Evolutionary conservation across 805 yeast genomes (phyloP).

Genomic region (Candida pini): DNA sequence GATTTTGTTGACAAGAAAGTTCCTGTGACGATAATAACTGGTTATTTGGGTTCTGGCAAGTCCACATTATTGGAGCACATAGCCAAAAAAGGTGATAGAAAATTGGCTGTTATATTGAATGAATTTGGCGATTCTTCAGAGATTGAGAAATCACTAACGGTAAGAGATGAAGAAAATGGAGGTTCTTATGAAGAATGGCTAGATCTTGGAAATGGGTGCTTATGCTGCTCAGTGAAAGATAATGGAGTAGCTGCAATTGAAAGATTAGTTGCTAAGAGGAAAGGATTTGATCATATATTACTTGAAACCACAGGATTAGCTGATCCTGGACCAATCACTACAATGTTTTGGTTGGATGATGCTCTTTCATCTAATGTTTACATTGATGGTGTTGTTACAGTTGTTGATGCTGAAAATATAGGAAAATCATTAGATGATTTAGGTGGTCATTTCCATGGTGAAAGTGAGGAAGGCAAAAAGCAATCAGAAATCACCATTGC

Average conservation of each 20-base stretch:
- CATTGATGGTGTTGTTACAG: slow-evolving; percentile 89
- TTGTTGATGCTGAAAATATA: slow-evolving; percentile 71
- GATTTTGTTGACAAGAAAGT: slow-evolving; percentile 40
- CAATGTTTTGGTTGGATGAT: slow-evolving; percentile 96
- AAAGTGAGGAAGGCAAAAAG: slow-evolving; percentile 31
- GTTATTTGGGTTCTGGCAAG: slow-evolving; percentile 93
- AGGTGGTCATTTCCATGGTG: slow-evolving; percentile 62
- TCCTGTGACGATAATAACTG: slow-evolving; percentile 91
- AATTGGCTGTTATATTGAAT: slow-evolving; percentile 84
- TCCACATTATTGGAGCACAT: slow-evolving; percentile 76
- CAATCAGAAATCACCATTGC: slow-evolving; percentile 56
- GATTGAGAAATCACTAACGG: slow-evolving; percentile 81
- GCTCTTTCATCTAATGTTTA: slow-evolving; percentile 79
- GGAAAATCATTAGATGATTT: slow-evolving; percentile 59
- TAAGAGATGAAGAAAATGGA: slow-evolving; percentile 41
- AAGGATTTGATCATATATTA: slow-evolving; percentile 77
- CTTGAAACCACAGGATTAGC: slow-evolving; percentile 96
- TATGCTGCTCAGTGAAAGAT: slow-evolving; percentile 94
- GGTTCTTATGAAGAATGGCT: slow-evolving; percentile 84
- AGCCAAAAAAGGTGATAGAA: slow-evolving; percentile 62
- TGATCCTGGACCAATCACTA: slow-evolving; percentile 95
- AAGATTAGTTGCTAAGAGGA: slow-evolving; percentile 64
- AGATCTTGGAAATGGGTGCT: slow-evolving; percentile 93
- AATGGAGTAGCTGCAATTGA: slow-evolving; percentile 94
- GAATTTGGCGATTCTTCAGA: slow-evolving; percentile 90